phyloP scores from a whole-genome alignment of 179 eudicot species.

The Beta lomatogona region DNA sequence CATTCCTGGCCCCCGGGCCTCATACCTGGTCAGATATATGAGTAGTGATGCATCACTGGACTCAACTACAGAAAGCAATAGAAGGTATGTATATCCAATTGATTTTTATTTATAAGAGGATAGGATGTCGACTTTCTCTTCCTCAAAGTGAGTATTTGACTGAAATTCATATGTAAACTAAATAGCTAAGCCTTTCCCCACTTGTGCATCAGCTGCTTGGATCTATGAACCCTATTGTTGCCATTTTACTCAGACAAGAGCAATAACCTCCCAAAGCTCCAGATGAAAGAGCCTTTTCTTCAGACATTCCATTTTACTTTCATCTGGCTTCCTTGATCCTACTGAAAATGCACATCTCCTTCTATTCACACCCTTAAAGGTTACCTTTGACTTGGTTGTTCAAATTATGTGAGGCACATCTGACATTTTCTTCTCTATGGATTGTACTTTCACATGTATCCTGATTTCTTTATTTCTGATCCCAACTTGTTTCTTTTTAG shows the following conservation, averaged over 20 bases:
- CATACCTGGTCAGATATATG: slow-evolving; percentile 42
- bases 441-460: neutral
- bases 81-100: slow-evolving; percentile 12
- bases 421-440: neutral
- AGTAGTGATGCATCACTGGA: slow-evolving; percentile 36
- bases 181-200: neutral
- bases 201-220: neutral
- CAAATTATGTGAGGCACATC: neutral
- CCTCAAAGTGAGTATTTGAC: neutral
- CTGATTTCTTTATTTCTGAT: neutral
- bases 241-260: neutral
- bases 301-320: neutral
- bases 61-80: slow-evolving; percentile 12
- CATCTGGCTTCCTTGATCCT: neutral
- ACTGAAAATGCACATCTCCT: neutral
- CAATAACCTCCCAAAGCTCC: neutral
- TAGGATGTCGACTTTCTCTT: neutral
- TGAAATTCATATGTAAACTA: neutral
- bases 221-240: neutral
- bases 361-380: neutral
- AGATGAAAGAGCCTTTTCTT: neutral
- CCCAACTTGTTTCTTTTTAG: neutral
- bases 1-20: slow-evolving; percentile 26
- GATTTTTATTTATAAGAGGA: neutral
- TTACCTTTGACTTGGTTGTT: neutral